Percentiles rank a stretch among this genome's conserved stretches.
These are phyloP conservation scores for Entophlyctis luteolus DNA, from an alignment of 192 early-diverging fungal species.

Conservation along the genomic window DNA sequence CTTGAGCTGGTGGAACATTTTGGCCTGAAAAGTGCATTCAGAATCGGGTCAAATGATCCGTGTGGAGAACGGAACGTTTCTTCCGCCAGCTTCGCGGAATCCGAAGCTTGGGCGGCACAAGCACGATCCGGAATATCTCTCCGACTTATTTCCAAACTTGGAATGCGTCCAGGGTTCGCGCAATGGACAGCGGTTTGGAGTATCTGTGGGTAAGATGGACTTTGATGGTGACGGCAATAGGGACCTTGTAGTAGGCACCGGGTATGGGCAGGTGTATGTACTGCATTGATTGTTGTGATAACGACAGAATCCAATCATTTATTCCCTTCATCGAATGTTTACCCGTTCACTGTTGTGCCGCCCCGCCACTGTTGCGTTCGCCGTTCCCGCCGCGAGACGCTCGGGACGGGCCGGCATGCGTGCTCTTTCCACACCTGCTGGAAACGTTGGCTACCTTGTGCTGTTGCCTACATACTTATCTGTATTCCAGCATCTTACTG, in stretches of 20 bases:
- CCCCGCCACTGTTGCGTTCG: background rate
- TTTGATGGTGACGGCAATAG: constrained; percentile 12
- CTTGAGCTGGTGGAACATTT: background rate
- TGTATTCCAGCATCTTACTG: constrained; percentile 80
- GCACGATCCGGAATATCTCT: too few species aligned
- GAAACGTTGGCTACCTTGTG: background rate
- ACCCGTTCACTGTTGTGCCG: background rate
- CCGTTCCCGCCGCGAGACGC: too few species aligned
- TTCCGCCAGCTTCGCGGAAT: too few species aligned
- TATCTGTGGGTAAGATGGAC: constrained; percentile 5
- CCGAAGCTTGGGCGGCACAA: too few species aligned
- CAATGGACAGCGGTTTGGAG: constrained; percentile 4
- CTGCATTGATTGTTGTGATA: constrained; percentile 19
- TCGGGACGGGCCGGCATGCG: background rate
- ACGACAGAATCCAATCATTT: too few species aligned
- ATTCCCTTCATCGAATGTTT: too few species aligned
- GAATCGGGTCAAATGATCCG: constrained; percentile 4
- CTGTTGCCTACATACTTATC: too few species aligned
- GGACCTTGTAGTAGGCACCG: constrained; percentile 8
- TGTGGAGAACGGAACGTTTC: background rate
- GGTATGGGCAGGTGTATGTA: background rate
- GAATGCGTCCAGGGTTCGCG: background rate
- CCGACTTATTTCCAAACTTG: constrained; percentile 8
- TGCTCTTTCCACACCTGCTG: background rate
- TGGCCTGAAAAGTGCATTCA: background rate